A percentile compares a stretch with the other conserved stretches of the same genome.
phyloP scores from a whole-genome alignment of 2,329 filamentous ascomycete species.

The Hypoxylon sp. region DNA sequence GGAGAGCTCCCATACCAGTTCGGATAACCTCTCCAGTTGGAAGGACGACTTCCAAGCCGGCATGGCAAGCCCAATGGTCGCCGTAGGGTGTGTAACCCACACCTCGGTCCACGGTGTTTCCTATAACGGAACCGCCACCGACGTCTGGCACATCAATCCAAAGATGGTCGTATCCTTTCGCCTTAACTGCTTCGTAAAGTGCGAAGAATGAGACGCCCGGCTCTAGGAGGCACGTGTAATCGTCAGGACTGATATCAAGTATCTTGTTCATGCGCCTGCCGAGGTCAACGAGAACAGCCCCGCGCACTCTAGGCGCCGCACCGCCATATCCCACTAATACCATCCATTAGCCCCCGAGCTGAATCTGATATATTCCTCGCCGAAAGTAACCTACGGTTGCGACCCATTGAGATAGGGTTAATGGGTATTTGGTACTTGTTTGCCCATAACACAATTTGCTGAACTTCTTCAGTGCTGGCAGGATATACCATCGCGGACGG shows the following conservation, averaged over 20 bases:
- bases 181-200: constrained; percentile 62
- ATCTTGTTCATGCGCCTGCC: constrained; percentile 68
- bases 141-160: constrained; percentile 62
- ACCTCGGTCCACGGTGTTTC: constrained; percentile 62
- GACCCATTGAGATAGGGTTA: constrained; percentile 51
- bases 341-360: constrained; percentile 10
- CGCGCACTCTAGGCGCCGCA: constrained; percentile 66
- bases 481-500: constrained; percentile 60
- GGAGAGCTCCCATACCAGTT: constrained; percentile 59
- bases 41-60: constrained; percentile 61
- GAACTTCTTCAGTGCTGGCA: constrained; percentile 53
- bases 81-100: constrained; percentile 64
- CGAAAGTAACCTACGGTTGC: constrained; percentile 52
- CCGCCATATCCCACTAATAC: constrained; percentile 65
- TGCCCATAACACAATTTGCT: constrained; percentile 54
- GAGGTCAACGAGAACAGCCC: constrained; percentile 66
- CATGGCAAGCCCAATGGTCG: constrained; percentile 60
- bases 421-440: constrained; percentile 52
- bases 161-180: constrained; percentile 57
- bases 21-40: constrained; percentile 60
- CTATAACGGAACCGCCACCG: constrained; percentile 62
- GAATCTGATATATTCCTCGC: neutral
- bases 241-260: constrained; percentile 64
- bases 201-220: constrained; percentile 69
- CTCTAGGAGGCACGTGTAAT: constrained; percentile 66